Conservation (phyloP, 495 filamentous ascomycete genomes). For the Aspergillus steynii region DNA sequence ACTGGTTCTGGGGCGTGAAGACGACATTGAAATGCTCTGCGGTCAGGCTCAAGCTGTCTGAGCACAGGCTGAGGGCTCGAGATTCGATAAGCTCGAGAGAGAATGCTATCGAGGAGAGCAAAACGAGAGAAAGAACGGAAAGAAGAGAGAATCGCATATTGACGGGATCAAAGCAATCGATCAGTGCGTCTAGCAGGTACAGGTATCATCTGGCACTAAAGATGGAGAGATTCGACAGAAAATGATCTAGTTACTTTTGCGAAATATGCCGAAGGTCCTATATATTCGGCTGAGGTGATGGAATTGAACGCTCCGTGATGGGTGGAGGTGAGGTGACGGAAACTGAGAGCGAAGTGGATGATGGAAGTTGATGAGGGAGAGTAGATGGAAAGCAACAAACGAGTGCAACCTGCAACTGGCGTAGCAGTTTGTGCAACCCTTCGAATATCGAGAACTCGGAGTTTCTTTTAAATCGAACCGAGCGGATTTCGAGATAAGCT, state of each 20-base stretch:
- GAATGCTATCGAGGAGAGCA: background rate
- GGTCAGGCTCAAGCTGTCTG: constrained; percentile 63
- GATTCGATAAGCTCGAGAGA: constrained; percentile 47
- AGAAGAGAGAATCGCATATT: background rate
- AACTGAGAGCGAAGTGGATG: background rate
- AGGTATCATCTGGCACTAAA: no score
- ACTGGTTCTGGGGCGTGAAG: constrained; percentile 66
- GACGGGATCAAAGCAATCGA: background rate
- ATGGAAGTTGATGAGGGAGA: background rate
- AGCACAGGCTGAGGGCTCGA: constrained; percentile 67
- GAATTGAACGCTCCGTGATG: background rate
- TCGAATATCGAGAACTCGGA: background rate
- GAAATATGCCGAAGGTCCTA: background rate
- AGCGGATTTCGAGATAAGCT: background rate
- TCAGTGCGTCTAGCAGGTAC: no score
- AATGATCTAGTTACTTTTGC: background rate
- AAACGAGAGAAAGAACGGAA: background rate
- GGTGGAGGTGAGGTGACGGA: background rate
- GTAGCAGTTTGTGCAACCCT: background rate
- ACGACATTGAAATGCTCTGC: constrained; percentile 70
- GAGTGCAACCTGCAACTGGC: background rate
- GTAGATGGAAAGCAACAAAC: background rate
- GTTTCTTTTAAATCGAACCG: background rate
- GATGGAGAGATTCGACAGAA: no score
- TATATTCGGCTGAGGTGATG: background rate